Percentiles rank a stretch among this genome's conserved stretches.
Conservation (phyloP, 768 basidiomycete species). For the Trametes cinnabarina region DNA sequence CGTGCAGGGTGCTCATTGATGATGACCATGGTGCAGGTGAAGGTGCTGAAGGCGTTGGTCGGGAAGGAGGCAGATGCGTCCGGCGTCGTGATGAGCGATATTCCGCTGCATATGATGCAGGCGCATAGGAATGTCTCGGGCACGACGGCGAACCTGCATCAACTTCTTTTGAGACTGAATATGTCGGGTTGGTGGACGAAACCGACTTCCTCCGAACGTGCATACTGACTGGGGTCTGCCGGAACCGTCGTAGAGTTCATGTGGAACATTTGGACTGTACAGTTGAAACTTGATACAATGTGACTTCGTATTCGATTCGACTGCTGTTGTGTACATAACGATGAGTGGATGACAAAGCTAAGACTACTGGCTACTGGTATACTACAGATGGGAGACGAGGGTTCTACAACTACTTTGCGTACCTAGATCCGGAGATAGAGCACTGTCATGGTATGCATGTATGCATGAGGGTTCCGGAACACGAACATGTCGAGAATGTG, state of each 20-base stretch:
- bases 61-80: conserved; percentile 43
- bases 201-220: neutral
- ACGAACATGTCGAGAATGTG: conserved; percentile 10
- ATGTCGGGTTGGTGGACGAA: conserved; percentile 57
- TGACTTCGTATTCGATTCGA: neutral
- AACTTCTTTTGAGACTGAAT: conserved; percentile 54
- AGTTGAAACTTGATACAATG: neutral
- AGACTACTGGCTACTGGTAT: conserved; percentile 15
- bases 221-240: too few species aligned
- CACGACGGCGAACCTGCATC: conserved; percentile 52
- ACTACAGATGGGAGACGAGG: conserved; percentile 12
- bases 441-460: neutral
- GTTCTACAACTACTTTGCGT: conserved; percentile 13
- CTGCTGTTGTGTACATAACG: conserved; percentile 17
- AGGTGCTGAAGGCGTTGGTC: conserved; percentile 51
- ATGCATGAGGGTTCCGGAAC: conserved; percentile 18
- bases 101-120: conserved; percentile 31
- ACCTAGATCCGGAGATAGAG: conserved; percentile 3
- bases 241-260: too few species aligned
- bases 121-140: conserved; percentile 37
- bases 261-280: too few species aligned
- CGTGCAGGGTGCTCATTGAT: conserved; percentile 7
- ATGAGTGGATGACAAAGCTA: conserved; percentile 15
- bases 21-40: conserved; percentile 45
- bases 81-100: conserved; percentile 25